Evolutionary conservation across 306 rosid genomes (phyloP), one percentile per base, ranked within the genome.

Genomic region (Dalbergia cochinchinensis): DNA sequence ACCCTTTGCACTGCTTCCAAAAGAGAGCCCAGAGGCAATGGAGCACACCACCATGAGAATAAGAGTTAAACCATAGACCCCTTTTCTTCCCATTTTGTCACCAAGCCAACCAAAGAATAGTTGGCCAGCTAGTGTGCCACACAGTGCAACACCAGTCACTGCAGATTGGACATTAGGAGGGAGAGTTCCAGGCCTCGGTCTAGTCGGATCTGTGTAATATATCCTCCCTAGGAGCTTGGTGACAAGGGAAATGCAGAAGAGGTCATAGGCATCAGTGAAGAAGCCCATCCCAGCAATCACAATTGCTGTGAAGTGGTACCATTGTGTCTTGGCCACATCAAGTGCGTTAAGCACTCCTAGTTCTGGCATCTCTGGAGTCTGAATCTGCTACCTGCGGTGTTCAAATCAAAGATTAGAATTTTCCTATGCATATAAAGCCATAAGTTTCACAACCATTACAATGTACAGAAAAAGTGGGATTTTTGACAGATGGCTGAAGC

Each of bases 71-170:
- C 97, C 96, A 39, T 93, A 93, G 3, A 93, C 96, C 33, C 11
- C 87, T 65, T 93, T 93, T 5, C 97, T 82, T 0, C 97, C 97
- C 74, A 93, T 0, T 80, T 91, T 93, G 88, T 93, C 97, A 1
- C 97, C 94, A 4, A 93, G 92, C 97, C 97, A 93, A 14, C 97
- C 97, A 22, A 93, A 93, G 83, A 93, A 93, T 59, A 93, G 84
- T 71, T 93, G 97, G 4, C 97, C 96, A 0, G 87, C 73, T 6
- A 93, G 41, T 20, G 97, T 93, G 0, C 97, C 97, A 8, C 80
- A 69, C 0, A 93, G 84, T 0, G 96, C 96, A 7, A 93, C 97
- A 4, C 92, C 97, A 2, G 80, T 88, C 1, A 91, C 97, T 0
- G 96, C 90, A 1, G 93, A 71, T 16, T 92, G 83, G 9, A 85